Evolutionary conservation across 2,329 filamentous ascomycete species (phyloP), one percentile per base, ranked within the genome.

Genomic region (Byssochlamys sp.): DNA sequence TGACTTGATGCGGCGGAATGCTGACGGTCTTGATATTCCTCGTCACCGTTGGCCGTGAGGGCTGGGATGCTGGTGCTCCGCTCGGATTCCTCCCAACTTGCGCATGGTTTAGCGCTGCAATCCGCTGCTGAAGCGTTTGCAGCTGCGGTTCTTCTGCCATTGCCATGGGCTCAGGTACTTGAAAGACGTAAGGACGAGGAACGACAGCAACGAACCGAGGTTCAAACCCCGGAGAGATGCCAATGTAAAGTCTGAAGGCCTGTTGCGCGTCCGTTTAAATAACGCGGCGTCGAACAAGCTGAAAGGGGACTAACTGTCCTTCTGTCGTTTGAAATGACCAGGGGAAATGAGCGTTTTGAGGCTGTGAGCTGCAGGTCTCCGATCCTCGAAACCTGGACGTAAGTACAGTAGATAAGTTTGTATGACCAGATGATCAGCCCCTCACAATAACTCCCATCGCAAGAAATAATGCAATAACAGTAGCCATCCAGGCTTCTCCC

Each of bases 41-140:
- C 55, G 67, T 55, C 24, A 65, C 57, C 31, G 65, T 65, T 53
- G 71, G 67, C 55, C 62, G 66, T 29, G 65, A 64, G 50, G 58
- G 66, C 57, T 63, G 61, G 55, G 66, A 60, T 52, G 66, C 60
- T 52, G 69, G 67, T 60, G 66, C 63, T 51, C 62, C 66, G 52
- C 69, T 66, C 57, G 67, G 65, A 50, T 67, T 65, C 54, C 70
- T 69, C 54, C 69, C 71, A 56, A 74, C 64, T 60, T 78, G 76
- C 48, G 73, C 69, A 58, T 72, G 71, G 59, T 78, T 77, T 56
- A 78, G 66, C 33, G 75, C 72, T 56, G 73, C 73, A 58, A 78
- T 78, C 52, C 76, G 73, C 63, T 77, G 68, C 62, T 77, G 74
- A 51, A 78, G 74, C 11, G 75, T 76, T 59, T 73, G 67, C 54